Conservation (phyloP, 2,329 filamentous ascomycete species). For the Pyricularia pennisetigena region DNA sequence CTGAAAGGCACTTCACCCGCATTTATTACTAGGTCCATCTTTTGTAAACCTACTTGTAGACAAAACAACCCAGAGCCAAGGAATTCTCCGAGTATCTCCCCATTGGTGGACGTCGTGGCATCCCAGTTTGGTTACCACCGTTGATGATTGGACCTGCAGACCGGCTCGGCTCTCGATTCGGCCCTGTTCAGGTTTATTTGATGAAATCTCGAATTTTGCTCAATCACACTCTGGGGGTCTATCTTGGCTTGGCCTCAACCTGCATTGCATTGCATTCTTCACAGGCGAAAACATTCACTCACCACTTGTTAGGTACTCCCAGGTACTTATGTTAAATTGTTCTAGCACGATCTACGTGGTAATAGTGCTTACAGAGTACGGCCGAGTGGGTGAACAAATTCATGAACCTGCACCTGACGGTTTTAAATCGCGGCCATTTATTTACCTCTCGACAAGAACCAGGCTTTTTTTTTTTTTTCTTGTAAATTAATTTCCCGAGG, state of each 20-base stretch:
- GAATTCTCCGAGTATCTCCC: conserved; percentile 1
- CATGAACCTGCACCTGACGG: not conserved
- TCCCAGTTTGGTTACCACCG: not conserved
- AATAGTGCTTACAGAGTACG: not conserved
- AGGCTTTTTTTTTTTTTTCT: not conserved
- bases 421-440: not conserved
- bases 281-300: not conserved
- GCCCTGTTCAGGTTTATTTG: conserved; percentile 6
- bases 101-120: conserved; percentile 1
- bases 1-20: not conserved
- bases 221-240: not conserved
- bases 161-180: conserved; percentile 4
- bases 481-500: not conserved
- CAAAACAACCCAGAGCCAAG: not conserved
- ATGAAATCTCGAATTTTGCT: not conserved
- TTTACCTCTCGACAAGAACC: not conserved
- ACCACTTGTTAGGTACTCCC: not conserved
- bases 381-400: not conserved
- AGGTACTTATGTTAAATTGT: not conserved
- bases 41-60: not conserved
- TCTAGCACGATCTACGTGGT: not conserved
- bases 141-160: conserved; percentile 5
- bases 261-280: not conserved
- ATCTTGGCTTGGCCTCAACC: not conserved
- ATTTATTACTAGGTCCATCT: not conserved